Evolutionary conservation across 352 stramenopile genomes (phyloP).

Genomic region (Peronospora destructor): DNA sequence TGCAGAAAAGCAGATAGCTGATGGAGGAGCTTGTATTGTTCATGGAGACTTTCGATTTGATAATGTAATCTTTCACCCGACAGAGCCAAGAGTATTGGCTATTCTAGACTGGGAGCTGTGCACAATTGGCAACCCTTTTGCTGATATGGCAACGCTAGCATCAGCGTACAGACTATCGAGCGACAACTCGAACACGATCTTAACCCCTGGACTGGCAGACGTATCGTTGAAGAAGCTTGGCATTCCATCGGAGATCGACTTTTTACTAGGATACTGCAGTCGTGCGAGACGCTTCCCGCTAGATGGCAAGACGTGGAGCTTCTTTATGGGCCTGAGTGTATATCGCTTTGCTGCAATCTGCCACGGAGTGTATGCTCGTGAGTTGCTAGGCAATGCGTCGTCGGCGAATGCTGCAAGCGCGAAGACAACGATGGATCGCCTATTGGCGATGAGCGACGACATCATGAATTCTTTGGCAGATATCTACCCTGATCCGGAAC

Average conservation of each 20-base stretch:
- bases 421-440: constrained; percentile 59
- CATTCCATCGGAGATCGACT: constrained; percentile 54
- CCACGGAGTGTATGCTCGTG: constrained; percentile 73
- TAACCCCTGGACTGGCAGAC: constrained; percentile 44
- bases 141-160: constrained; percentile 68
- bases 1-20: constrained; percentile 42
- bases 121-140: constrained; percentile 80
- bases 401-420: constrained; percentile 62
- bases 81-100: constrained; percentile 68
- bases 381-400: constrained; percentile 70
- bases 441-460: constrained; percentile 40
- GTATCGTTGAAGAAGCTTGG: constrained; percentile 44
- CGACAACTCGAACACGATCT: constrained; percentile 38
- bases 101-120: constrained; percentile 87
- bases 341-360: constrained; percentile 78
- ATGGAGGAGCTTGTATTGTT: constrained; percentile 42
- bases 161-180: constrained; percentile 44
- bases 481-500: constrained; percentile 43
- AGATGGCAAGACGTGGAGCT: constrained; percentile 53
- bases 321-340: constrained; percentile 63
- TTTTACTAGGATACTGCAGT: constrained; percentile 56
- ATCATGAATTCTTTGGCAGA: constrained; percentile 33
- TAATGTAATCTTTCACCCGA: constrained; percentile 84
- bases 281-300: constrained; percentile 46
- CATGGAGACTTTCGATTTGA: constrained; percentile 87